Evolutionary conservation across 169 alveolate species (phyloP).

Genomic region (Fabrea salina): DNA sequence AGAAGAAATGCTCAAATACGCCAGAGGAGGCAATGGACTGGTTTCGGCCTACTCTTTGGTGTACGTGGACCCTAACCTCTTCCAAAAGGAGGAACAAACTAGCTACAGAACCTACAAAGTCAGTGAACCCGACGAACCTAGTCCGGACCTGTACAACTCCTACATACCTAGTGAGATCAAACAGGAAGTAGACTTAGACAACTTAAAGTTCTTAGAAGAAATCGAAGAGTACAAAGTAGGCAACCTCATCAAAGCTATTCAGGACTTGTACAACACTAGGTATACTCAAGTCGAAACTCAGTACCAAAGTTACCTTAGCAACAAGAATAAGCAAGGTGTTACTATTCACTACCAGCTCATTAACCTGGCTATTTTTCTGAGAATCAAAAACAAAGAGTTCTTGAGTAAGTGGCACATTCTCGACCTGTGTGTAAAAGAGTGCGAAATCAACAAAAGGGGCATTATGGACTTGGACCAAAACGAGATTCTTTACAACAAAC

Average conservation of each 20-base stretch:
- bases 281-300: neutral
- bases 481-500: neutral
- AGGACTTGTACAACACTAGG: neutral
- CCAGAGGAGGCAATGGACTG: slow-evolving; percentile 50
- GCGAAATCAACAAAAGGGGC: neutral
- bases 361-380: neutral
- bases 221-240: neutral
- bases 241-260: neutral
- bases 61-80: slow-evolving; percentile 42
- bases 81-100: neutral
- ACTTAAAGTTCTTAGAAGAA: neutral
- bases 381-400: neutral
- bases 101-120: neutral
- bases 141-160: neutral
- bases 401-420: neutral
- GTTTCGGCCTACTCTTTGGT: slow-evolving; percentile 59
- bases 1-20: slow-evolving; percentile 54
- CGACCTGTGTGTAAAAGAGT: neutral
- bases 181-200: neutral
- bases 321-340: neutral
- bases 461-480: neutral
- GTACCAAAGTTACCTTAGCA: neutral
- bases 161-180: neutral
- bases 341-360: neutral
- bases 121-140: neutral